A percentile compares a stretch with the other conserved stretches of the same genome.
These are phyloP conservation scores for Astragalus glycyphyllos DNA, from an alignment of 306 rosid genomes.

Conservation along the genomic window DNA sequence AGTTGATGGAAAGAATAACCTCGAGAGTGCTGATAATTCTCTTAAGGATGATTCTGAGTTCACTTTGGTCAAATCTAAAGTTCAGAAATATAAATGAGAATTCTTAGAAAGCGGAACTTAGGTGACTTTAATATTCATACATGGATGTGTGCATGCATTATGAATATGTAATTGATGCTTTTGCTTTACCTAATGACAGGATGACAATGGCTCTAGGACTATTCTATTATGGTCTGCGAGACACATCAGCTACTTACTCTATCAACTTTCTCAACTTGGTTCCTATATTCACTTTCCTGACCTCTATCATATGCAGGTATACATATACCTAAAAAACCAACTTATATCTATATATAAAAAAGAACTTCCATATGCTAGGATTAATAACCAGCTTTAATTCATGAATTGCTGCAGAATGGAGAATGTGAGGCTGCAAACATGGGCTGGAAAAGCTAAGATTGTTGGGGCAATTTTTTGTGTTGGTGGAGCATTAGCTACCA, in stretches of 20 bases:
- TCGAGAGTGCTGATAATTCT: no score
- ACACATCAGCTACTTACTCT: conserved; percentile 73
- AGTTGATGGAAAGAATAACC: no score
- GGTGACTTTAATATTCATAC: no score
- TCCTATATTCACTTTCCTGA: conserved; percentile 62
- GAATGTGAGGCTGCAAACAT: conserved; percentile 37
- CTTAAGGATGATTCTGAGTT: no score
- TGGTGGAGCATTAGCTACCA: conserved; percentile 57
- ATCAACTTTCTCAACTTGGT: conserved; percentile 65
- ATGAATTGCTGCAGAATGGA: conserved; percentile 50
- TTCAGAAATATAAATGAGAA: no score
- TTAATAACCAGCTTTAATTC: neutral
- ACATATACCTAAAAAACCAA: neutral
- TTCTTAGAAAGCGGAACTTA: no score
- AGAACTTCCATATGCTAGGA: neutral
- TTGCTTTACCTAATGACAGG: conserved; percentile 39
- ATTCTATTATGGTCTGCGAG: conserved; percentile 67
- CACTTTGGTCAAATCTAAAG: no score
- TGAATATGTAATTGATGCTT: no score
- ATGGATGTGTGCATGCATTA: no score
- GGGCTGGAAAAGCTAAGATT: conserved; percentile 53
- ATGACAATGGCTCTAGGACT: conserved; percentile 59
- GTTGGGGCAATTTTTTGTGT: conserved; percentile 62
- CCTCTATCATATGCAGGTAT: conserved; percentile 55
- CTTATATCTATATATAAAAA: neutral